phyloP scores from a whole-genome alignment of 2,329 filamentous ascomycete genomes.

The Hypoxylon sp. region DNA sequence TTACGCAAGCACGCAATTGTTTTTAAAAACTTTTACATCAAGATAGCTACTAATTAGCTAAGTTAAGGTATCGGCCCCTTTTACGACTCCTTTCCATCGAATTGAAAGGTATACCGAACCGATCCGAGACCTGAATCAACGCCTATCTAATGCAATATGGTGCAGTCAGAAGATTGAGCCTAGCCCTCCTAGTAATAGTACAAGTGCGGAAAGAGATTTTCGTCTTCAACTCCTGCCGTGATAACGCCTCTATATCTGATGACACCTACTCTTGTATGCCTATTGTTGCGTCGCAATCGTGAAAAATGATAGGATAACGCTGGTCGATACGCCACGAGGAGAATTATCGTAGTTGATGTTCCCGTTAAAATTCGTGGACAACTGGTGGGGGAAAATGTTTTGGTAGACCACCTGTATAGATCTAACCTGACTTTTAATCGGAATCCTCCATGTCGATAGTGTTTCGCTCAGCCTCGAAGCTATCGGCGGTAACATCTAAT shows the following conservation, averaged over 20 bases:
- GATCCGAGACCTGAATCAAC: constrained; percentile 31
- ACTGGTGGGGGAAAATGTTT: too few relatives aligned
- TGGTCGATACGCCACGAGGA: constrained; percentile 19
- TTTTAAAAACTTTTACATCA: constrained; percentile 4
- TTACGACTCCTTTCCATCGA: constrained; percentile 6
- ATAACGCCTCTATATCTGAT: constrained; percentile 32
- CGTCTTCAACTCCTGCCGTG: constrained; percentile 16
- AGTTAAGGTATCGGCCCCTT: constrained; percentile 24
- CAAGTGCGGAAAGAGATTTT: constrained; percentile 20
- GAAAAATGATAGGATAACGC: constrained; percentile 16
- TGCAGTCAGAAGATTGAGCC: constrained; percentile 4
- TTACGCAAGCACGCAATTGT: too few relatives aligned
- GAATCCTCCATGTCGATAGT: constrained; percentile 49
- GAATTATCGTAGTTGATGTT: constrained; percentile 5
- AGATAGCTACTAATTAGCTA: constrained; percentile 14
- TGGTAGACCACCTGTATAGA: background rate
- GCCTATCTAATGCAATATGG: constrained; percentile 43
- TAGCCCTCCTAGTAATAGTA: constrained; percentile 23
- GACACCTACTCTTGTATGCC: constrained; percentile 17
- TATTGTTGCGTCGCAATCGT: constrained; percentile 1
- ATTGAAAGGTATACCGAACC: constrained; percentile 29
- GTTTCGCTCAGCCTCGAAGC: constrained; percentile 48
- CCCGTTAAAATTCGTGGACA: too few relatives aligned
- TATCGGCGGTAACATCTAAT: constrained; percentile 47
- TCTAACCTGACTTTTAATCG: constrained; percentile 31